Evolutionary conservation across 139 green algal species (phyloP).

Genomic region (Gonium pectorale): DNA sequence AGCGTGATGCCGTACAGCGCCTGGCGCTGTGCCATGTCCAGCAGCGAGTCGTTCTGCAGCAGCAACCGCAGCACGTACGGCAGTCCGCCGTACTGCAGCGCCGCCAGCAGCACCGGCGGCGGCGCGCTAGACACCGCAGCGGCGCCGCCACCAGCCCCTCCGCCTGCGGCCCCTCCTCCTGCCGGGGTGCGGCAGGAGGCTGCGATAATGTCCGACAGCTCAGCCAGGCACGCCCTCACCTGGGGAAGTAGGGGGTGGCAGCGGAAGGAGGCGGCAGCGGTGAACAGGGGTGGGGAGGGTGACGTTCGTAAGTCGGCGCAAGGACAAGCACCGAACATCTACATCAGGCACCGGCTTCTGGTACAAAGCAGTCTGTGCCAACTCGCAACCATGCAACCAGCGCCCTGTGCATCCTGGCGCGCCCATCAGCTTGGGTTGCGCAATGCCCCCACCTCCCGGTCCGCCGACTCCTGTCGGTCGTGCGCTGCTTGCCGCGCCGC

Average conservation of each 20-base stretch:
- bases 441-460: slow-evolving; percentile 22
- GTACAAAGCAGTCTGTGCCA: no score
- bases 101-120: slow-evolving; percentile 30
- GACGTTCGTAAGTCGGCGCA: no score
- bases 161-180: neutral
- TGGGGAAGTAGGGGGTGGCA: no score
- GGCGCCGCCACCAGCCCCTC: neutral
- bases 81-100: slow-evolving; percentile 38
- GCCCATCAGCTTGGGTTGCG: no score
- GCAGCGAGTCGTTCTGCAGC: slow-evolving; percentile 54
- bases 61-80: slow-evolving; percentile 47
- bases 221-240: neutral
- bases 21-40: slow-evolving; percentile 41
- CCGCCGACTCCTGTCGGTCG: slow-evolving; percentile 7
- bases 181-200: neutral
- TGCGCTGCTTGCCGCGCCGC: neutral
- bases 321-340: no score
- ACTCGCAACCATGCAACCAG: no score
- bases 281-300: no score
- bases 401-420: no score
- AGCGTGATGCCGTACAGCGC: slow-evolving; percentile 30
- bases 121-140: neutral
- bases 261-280: no score
- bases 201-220: neutral
- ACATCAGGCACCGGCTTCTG: no score